Evolutionary conservation across 495 filamentous ascomycete species (phyloP).

Genomic region (Lineolata rhizophorae): DNA sequence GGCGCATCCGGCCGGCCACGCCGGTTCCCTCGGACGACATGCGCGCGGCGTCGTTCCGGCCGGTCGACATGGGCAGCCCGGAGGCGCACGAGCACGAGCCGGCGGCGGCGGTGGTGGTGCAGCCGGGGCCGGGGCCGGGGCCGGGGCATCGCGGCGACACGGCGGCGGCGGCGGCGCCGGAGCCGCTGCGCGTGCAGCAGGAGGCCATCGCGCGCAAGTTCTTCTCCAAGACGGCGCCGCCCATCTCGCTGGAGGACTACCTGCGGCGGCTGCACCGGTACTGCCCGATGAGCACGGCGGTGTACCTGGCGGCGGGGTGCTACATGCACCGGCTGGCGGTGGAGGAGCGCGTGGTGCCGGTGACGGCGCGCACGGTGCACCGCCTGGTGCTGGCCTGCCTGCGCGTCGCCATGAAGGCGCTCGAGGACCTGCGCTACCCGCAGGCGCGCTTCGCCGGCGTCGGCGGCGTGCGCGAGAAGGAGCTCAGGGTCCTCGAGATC

Average conservation of each 20-base stretch:
- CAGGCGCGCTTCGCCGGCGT: conserved; percentile 71
- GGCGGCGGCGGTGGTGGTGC: too few relatives aligned
- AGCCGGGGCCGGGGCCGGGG: too few relatives aligned
- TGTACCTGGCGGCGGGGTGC: conserved; percentile 79
- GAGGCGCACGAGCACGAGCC: conserved; percentile 15
- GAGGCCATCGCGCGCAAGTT: too few relatives aligned
- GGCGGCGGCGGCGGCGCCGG: too few relatives aligned
- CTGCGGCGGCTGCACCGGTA: conserved; percentile 66
- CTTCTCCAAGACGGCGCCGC: conserved; percentile 67
- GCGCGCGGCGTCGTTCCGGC: conserved; percentile 22
- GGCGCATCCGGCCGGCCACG: conserved; percentile 12
- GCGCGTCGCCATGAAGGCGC: conserved; percentile 73
- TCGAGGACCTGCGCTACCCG: conserved; percentile 74
- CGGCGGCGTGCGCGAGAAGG: conserved; percentile 61
- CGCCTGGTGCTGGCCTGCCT: conserved; percentile 68
- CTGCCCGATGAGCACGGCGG: conserved; percentile 90
- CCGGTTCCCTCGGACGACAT: conserved; percentile 16
- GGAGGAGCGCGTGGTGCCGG: conserved; percentile 42
- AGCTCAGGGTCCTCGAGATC: conserved; percentile 69
- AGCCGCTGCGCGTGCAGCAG: too few relatives aligned
- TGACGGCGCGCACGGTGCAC: conserved; percentile 70
- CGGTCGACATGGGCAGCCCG: conserved; percentile 23
- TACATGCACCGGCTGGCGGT: conserved; percentile 70
- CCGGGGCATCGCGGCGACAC: too few relatives aligned
- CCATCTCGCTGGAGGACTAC: conserved; percentile 67